A percentile compares a stretch with the other conserved stretches of the same genome.
These are phyloP conservation scores for Termitomyces sp. DNA, from an alignment of 768 basidiomycete species.

Conservation along the genomic window DNA sequence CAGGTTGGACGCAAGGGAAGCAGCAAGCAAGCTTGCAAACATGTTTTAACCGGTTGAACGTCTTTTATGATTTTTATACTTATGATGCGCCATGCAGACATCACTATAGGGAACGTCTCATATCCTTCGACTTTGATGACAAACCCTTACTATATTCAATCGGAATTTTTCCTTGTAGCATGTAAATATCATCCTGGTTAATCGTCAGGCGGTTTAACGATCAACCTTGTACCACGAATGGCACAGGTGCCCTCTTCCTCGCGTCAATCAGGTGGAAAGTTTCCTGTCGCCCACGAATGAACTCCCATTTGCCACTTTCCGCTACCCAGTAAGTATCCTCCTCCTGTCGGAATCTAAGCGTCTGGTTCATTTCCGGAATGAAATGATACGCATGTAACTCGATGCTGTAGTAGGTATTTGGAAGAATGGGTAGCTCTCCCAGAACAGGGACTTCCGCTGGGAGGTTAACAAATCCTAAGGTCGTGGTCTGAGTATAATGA, in stretches of 20 bases:
- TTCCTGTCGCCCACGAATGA: conserved; percentile 49
- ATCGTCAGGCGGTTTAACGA: neutral
- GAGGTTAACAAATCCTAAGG: conserved; percentile 40
- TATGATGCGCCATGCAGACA: neutral
- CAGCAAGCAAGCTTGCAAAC: conserved; percentile 87
- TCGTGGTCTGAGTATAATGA: neutral
- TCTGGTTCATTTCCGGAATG: conserved; percentile 45
- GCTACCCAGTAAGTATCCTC: conserved; percentile 42
- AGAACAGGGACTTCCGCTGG: conserved; percentile 42
- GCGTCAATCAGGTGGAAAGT: conserved; percentile 12
- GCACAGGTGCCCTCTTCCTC: neutral
- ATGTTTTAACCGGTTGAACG: conserved; percentile 53
- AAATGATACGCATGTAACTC: conserved; percentile 49
- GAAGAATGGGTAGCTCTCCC: conserved; percentile 44
- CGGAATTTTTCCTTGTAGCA: neutral
- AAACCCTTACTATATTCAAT: neutral
- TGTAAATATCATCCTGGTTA: neutral
- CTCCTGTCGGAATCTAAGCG: conserved; percentile 41
- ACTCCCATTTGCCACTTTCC: conserved; percentile 38
- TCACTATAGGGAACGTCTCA: neutral
- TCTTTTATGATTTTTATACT: neutral
- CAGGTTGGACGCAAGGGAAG: conserved; percentile 79
- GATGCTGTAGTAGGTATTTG: conserved; percentile 51
- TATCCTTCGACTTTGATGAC: neutral
- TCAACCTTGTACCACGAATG: conserved; percentile 20